Evolutionary conservation across 805 yeast species (phyloP), one percentile per base, ranked within the genome.

Genomic region (Saccharomycopsis sp.): DNA sequence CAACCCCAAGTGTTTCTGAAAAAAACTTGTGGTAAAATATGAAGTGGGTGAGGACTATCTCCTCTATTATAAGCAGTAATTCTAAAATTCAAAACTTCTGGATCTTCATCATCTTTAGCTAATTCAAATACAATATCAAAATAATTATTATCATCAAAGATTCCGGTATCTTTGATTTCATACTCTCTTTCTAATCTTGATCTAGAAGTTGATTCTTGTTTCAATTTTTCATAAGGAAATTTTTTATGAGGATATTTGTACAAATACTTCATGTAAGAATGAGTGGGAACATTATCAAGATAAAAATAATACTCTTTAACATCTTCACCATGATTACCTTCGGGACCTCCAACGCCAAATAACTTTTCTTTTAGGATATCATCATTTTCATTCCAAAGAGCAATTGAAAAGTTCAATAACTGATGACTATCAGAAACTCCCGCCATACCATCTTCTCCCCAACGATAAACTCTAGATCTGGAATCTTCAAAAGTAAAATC

Each of bases 391-490:
- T 87, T 87, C 96, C 96, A 87, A 46, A 88, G 66, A 2, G 88
- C 95, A 65, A 87, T 66, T n/a, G 82, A 71, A 50, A 84, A 59
- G 56, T 89, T 79, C 25, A 84, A 63, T 49, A 73, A 59, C 55
- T 84, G 95, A 54, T 81, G 86, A 46, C 82, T 74, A 56, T 87
- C 96, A 46, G 83, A 73, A 17, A 84, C 79, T 37, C 96, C 96
- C 9, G 89, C 94, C 50, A 87, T 63, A 2, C 96, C 96, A 57
- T 87, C 96, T 58, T 88, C 96, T 31, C 95, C 95, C 96, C 96
- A 87, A 33, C 96, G 68, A 57, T 82, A 87, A 12, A 84, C 74
- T 49, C 96, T 66, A 18, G 87, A 73, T 45, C 76, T 68, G 2
- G 94, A 80, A 46, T 84, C 86, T 45, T 84, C 94, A 57, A 85